Conservation (phyloP, 1,284 basidiomycete genomes). For the Xerocomus amazonicus region DNA sequence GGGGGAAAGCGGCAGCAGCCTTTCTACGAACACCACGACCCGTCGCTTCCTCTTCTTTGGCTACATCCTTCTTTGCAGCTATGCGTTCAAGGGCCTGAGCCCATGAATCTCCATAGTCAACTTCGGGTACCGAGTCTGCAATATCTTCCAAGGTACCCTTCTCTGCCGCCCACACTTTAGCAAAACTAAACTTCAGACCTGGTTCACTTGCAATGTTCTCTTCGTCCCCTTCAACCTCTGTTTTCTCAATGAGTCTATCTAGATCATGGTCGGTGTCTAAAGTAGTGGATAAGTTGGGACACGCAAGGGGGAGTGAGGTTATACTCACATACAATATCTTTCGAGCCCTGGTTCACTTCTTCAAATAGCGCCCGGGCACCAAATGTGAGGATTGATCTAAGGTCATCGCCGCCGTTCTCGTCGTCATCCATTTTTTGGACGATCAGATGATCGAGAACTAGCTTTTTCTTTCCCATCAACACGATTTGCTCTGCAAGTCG, state of each 20-base stretch:
- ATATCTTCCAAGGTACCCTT: slow-evolving; percentile 68
- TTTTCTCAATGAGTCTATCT: slow-evolving; percentile 78
- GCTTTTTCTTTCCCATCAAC: slow-evolving; percentile 85
- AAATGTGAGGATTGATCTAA: slow-evolving; percentile 79
- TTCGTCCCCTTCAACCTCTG: slow-evolving; percentile 69
- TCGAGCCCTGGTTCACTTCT: slow-evolving; percentile 45
- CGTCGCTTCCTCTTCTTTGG: slow-evolving; percentile 47
- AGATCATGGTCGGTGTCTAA: slow-evolving; percentile 77
- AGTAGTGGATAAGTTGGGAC: slow-evolving; percentile 51
- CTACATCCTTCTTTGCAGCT: slow-evolving; percentile 48
- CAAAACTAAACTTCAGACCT: slow-evolving; percentile 69
- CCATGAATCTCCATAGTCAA: slow-evolving; percentile 73
- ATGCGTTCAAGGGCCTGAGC: slow-evolving; percentile 65
- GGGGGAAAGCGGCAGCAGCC: slow-evolving; percentile 55
- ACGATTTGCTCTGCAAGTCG: slow-evolving; percentile 71
- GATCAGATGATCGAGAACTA: slow-evolving; percentile 87
- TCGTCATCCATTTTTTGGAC: slow-evolving; percentile 89
- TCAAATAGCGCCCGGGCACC: slow-evolving; percentile 82
- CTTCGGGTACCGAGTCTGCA: slow-evolving; percentile 42
- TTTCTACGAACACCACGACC: slow-evolving; percentile 71
- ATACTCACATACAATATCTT: slow-evolving; percentile 69
- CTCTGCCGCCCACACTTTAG: slow-evolving; percentile 84
- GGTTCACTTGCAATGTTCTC: slow-evolving; percentile 44
- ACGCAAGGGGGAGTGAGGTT: slow-evolving; percentile 36
- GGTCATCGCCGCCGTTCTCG: slow-evolving; percentile 67